A percentile compares a stretch with the other conserved stretches of the same genome.
phyloP scores from a whole-genome alignment of 164 flowering plant species.

The Houttuynia cordata region DNA sequence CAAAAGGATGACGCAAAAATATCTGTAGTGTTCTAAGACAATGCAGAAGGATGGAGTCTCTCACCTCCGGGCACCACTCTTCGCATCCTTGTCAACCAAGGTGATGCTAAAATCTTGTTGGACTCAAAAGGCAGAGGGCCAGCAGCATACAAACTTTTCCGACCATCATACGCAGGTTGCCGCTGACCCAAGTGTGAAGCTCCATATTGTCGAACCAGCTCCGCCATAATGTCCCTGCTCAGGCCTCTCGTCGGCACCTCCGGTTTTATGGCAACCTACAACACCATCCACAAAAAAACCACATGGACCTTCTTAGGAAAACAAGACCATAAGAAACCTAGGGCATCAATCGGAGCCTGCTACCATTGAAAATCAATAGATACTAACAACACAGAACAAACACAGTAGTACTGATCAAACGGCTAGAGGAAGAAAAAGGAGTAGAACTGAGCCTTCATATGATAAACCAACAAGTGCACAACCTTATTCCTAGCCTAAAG shows the following conservation, averaged over 20 bases:
- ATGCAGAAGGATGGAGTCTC: not conserved
- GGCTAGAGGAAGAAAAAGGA: not conserved
- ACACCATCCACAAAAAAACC: too few relatives aligned
- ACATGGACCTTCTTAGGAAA: too few relatives aligned
- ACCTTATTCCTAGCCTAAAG: too few relatives aligned
- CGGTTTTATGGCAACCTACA: constrained; percentile 59
- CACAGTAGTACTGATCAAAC: too few relatives aligned
- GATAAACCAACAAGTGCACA: not conserved
- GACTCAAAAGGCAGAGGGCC: constrained; percentile 45
- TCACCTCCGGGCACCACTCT: constrained; percentile 11
- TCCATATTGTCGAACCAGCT: constrained; percentile 16
- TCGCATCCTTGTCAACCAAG: constrained; percentile 20
- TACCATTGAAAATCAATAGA: too few relatives aligned
- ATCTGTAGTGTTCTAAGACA: not conserved
- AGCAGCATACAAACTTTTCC: constrained; percentile 52
- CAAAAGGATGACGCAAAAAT: too few relatives aligned
- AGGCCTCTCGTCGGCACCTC: constrained; percentile 44
- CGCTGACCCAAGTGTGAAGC: constrained; percentile 29
- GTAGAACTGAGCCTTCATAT: not conserved
- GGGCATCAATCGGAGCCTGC: too few relatives aligned
- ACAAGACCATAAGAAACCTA: too few relatives aligned
- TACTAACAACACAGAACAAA: not conserved
- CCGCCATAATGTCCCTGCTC: constrained; percentile 27
- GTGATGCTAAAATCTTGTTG: constrained; percentile 43
- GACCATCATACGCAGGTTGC: constrained; percentile 64